Base-by-base conservation (phyloP, 1,284 basidiomycete genomes). In the Puccinia novopanici region DNA sequence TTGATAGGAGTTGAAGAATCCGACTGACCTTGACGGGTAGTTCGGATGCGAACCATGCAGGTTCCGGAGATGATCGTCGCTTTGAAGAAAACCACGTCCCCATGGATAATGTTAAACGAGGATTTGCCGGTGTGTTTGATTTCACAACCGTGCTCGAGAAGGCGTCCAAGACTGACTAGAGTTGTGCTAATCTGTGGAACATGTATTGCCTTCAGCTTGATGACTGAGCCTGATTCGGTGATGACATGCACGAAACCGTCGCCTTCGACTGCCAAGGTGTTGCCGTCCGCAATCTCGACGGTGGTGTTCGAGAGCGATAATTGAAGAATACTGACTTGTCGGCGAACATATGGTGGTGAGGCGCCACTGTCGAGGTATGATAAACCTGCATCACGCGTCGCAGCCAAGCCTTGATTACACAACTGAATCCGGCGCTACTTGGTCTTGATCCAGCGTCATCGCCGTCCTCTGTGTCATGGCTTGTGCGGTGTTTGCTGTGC, bases 311-410 rank as follows among this genome's bases (percentile, higher is more conserved):
- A n/a, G 6, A 27, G 45, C 27, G 19, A 65, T 76, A 63, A 45
- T 59, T 34, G 5, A 24, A 15, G 30, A 74, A 59, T 3, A n/a
- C 72, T 30, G 48, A 40, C n/a, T 37, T 2, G 22, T 74, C 10
- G 4, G 27, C 30, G 15, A 42, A 34, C 72, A 74, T 74, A 22
- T 74, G 72, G 40, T 74, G 48, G 13, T n/a, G 52, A 34, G 24
- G 48, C 50, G 22, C 52, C 72, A 74, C 72, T 74, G n/a, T 74
- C 72, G 17, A 50, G 30, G 55, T 6, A 74, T 15, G 8, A 24
- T 10, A 27, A 22, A 22, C 13, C 34, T 5, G 34, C 8, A 27
- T 4, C 4, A 10, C 19, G 12, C 4, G 34, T n/a, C 9, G 55
- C 55, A 9, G 55, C 19, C 5, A n/a, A 57, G 55, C 55, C 22